These are phyloP conservation scores for Pseudogymnoascus sp. DNA, from an alignment of 2,329 filamentous ascomycete genomes.

Conservation along the genomic window DNA sequence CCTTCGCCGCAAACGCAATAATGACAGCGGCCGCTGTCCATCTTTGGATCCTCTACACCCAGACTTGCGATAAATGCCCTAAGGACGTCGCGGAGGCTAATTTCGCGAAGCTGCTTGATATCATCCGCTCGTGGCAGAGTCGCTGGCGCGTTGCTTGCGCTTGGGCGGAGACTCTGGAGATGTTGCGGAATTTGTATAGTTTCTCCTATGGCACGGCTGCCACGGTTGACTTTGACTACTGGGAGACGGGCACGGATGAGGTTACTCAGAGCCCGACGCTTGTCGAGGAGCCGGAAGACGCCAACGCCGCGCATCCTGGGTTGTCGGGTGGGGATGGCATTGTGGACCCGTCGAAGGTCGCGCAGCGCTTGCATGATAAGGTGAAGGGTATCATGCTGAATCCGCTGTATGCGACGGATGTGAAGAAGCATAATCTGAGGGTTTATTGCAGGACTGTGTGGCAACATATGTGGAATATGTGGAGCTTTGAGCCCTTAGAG, in stretches of 20 bases:
- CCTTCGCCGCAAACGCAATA: constrained; percentile 8
- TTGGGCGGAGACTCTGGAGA: neutral
- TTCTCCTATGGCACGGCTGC: constrained; percentile 11
- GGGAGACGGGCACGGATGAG: constrained; percentile 10
- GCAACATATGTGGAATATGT: constrained; percentile 12
- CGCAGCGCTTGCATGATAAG: constrained; percentile 9
- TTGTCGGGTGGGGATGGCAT: neutral
- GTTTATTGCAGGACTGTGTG: constrained; percentile 10
- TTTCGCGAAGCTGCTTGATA: constrained; percentile 1
- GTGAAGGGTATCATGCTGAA: constrained; percentile 6
- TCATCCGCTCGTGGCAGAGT: constrained; percentile 8
- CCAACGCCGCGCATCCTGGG: neutral
- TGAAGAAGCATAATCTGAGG: constrained; percentile 12
- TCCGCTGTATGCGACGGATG: neutral
- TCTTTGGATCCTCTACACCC: constrained; percentile 7
- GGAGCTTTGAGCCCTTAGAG: constrained; percentile 5
- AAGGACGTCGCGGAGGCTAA: constrained; percentile 2
- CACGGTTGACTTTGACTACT: constrained; percentile 8
- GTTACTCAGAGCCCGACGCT: neutral
- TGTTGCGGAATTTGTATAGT: constrained; percentile 13
- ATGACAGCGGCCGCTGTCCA: constrained; percentile 6
- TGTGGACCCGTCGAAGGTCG: neutral
- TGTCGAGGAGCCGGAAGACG: neutral
- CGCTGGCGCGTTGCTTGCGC: neutral
- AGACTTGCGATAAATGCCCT: constrained; percentile 7